Conservation (phyloP, 129 eudicot genomes). For the Centaurea solstitialis region DNA sequence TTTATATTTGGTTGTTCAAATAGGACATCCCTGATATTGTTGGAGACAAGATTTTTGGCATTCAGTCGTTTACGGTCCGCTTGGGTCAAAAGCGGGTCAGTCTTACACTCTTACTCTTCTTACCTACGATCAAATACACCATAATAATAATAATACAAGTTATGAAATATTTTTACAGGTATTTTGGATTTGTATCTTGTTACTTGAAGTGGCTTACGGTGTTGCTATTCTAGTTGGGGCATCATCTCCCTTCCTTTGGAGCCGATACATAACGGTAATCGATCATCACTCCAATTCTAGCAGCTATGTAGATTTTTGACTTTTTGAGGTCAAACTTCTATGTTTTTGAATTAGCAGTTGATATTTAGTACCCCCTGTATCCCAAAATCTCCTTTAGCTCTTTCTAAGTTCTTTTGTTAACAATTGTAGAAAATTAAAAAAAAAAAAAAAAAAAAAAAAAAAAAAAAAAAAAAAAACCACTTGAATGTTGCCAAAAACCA, state of each 20-base stretch:
- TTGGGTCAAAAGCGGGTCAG: conserved; percentile 88
- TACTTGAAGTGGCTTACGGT: conserved; percentile 83
- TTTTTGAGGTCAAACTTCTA: conserved; percentile 17
- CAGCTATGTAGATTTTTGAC: neutral
- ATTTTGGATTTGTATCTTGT: conserved; percentile 79
- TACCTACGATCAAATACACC: neutral
- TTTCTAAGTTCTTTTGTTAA: no score
- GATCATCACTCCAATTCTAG: neutral
- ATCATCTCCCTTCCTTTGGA: conserved; percentile 70
- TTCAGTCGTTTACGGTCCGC: conserved; percentile 88
- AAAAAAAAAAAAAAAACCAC: no score
- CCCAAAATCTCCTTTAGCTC: no score
- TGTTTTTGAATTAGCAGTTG: neutral
- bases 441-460: no score
- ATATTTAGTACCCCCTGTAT: no score
- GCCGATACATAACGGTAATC: conserved; percentile 73
- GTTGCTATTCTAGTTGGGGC: conserved; percentile 81
- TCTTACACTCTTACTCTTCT: neutral
- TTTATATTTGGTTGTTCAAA: neutral
- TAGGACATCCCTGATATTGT: conserved; percentile 97
- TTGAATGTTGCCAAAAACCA: no score
- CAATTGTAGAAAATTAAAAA: no score
- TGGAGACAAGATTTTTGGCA: conserved; percentile 94
- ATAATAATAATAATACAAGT: neutral
- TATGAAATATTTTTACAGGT: conserved; percentile 44